Evolutionary conservation across 1,284 basidiomycete genomes (phyloP).

Genomic region (Boletus sp.): DNA sequence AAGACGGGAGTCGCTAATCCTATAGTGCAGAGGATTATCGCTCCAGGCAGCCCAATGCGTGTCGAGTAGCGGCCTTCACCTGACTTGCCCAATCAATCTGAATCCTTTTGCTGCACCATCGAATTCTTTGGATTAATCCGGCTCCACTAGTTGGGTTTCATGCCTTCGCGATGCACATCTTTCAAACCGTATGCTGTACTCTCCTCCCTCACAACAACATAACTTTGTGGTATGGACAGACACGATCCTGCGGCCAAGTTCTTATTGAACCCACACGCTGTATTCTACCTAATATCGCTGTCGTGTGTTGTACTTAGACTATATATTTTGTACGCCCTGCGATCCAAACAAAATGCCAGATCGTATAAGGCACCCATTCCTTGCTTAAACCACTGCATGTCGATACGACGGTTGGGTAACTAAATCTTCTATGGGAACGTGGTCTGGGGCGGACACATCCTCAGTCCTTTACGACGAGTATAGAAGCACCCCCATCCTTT

Average conservation of each 20-base stretch:
- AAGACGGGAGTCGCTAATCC: conserved; percentile 37
- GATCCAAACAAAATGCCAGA: too few species aligned
- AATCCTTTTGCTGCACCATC: too few species aligned
- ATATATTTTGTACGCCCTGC: conserved; percentile 3
- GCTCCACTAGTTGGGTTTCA: not conserved
- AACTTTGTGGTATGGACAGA: conserved; percentile 16
- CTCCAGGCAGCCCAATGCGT: conserved; percentile 40
- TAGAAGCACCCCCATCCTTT: conserved; percentile 58
- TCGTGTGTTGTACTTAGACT: conserved; percentile 18
- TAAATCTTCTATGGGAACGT: not conserved
- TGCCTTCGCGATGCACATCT: conserved; percentile 13
- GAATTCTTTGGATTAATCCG: not conserved
- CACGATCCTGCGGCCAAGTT: conserved; percentile 9
- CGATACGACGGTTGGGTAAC: not conserved
- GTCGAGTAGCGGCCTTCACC: conserved; percentile 16
- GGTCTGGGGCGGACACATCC: not conserved
- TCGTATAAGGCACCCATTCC: too few species aligned
- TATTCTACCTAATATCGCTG: conserved; percentile 16
- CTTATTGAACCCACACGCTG: conserved; percentile 11
- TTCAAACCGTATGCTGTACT: conserved; percentile 14
- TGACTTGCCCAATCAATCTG: not conserved
- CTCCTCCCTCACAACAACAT: conserved; percentile 4
- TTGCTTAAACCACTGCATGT: not conserved
- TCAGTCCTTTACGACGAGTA: conserved; percentile 42
- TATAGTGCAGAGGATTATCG: conserved; percentile 32